Conservation (phyloP, 352 stramenopile species). For the Globisporangium iwayamae region DNA sequence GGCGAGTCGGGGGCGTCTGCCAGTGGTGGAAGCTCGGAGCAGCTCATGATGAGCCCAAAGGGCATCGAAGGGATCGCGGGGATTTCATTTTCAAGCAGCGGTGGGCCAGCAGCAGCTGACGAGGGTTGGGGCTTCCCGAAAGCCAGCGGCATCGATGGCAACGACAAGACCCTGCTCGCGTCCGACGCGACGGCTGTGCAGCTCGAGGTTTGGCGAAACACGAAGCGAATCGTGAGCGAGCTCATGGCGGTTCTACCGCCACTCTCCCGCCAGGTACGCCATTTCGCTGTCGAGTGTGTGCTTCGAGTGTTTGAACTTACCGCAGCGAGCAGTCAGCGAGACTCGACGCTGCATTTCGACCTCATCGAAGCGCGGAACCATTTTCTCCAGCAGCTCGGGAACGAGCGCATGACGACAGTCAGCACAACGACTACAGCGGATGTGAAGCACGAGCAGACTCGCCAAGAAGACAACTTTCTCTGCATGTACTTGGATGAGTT, state of each 20-base stretch:
- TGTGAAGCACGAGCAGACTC: constrained; percentile 5
- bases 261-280: constrained; percentile 68
- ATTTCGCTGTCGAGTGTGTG: constrained; percentile 79
- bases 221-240: constrained; percentile 60
- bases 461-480: constrained; percentile 52
- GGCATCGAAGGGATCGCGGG: constrained; percentile 26
- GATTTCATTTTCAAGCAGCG: constrained; percentile 8
- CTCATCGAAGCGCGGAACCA: constrained; percentile 43
- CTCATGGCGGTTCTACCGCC: constrained; percentile 59
- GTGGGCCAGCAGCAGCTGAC: not conserved
- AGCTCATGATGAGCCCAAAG: constrained; percentile 76
- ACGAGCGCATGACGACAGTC: not conserved
- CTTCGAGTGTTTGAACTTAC: constrained; percentile 71
- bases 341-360: constrained; percentile 67
- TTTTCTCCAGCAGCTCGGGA: constrained; percentile 36
- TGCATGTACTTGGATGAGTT: constrained; percentile 89
- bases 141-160: constrained; percentile 3
- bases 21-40: constrained; percentile 18
- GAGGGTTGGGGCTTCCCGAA: constrained; percentile 10
- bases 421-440: not conserved
- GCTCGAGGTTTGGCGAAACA: constrained; percentile 68
- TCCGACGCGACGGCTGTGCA: constrained; percentile 45
- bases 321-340: constrained; percentile 15
- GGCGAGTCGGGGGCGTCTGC: constrained; percentile 57
- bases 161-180: constrained; percentile 23